Evolutionary conservation across 2,329 filamentous ascomycete species (phyloP).

Genomic region (Nemania sp.): DNA sequence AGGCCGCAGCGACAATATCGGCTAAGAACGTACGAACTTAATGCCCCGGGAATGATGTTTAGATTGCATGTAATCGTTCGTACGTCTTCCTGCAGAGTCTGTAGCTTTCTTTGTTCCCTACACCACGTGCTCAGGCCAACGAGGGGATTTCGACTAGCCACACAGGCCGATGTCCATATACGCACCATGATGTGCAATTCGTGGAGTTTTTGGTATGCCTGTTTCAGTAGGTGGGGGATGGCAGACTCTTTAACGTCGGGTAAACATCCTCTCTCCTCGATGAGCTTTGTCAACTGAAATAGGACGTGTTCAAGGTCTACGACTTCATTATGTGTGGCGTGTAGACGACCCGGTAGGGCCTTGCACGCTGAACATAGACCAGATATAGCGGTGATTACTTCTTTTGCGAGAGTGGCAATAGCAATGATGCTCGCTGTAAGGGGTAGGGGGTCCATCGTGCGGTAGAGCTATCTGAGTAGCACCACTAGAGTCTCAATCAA

Average conservation of each 20-base stretch:
- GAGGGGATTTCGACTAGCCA: constrained; percentile 36
- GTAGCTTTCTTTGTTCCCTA: constrained; percentile 44
- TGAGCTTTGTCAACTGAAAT: constrained; percentile 43
- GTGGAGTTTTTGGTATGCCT: constrained; percentile 44
- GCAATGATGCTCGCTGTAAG: constrained; percentile 45
- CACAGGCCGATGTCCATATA: constrained; percentile 35
- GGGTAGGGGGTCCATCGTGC: constrained; percentile 38
- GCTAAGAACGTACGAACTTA: constrained; percentile 44
- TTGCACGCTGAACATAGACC: constrained; percentile 45
- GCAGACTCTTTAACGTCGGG: constrained; percentile 22
- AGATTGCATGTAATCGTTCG: constrained; percentile 47
- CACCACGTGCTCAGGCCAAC: constrained; percentile 37
- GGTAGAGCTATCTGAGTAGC: neutral
- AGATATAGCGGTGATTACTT: constrained; percentile 44
- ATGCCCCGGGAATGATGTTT: constrained; percentile 49
- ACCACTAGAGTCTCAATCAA: too few relatives aligned
- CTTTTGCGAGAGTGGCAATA: constrained; percentile 43
- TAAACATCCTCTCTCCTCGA: constrained; percentile 37
- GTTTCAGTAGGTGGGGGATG: constrained; percentile 44
- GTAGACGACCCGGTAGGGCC: constrained; percentile 46
- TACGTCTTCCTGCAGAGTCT: constrained; percentile 46
- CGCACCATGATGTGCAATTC: constrained; percentile 45
- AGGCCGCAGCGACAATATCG: neutral
- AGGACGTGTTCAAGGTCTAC: constrained; percentile 49
- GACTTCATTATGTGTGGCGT: constrained; percentile 51